These are phyloP conservation scores for Penicillium paneum DNA, from an alignment of 2,329 filamentous ascomycete species.

Conservation along the genomic window DNA sequence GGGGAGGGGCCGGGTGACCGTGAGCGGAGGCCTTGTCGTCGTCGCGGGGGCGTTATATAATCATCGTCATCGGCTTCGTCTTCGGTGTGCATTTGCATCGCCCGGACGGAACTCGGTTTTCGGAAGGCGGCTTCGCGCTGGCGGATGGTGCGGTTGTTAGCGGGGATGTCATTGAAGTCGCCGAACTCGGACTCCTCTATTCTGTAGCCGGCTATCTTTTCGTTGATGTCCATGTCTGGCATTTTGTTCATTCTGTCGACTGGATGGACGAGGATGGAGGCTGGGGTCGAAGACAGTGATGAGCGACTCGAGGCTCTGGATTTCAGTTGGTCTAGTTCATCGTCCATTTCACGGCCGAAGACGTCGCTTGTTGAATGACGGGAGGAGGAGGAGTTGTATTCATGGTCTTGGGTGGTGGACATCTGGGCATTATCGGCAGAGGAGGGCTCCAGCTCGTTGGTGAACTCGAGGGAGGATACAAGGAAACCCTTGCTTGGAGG, in stretches of 20 bases:
- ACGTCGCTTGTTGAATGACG: conserved; percentile 29
- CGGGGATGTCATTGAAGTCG: conserved; percentile 20
- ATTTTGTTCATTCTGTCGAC: conserved; percentile 26
- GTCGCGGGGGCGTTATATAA: conserved; percentile 36
- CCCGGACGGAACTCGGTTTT: conserved; percentile 45
- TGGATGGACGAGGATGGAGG: conserved; percentile 37
- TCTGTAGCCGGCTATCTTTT: conserved; percentile 23
- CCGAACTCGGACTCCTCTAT: conserved; percentile 24
- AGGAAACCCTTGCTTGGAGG: conserved; percentile 20
- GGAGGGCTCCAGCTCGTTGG: not conserved
- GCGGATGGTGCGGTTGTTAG: conserved; percentile 28
- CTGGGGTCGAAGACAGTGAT: conserved; percentile 42
- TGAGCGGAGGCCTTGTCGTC: conserved; percentile 32
- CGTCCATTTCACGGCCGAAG: conserved; percentile 27
- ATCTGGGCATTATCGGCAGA: conserved; percentile 19
- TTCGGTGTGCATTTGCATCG: conserved; percentile 45
- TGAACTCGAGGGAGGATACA: conserved; percentile 18
- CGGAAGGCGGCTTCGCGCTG: conserved; percentile 41
- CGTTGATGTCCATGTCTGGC: conserved; percentile 15
- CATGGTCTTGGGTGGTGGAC: conserved; percentile 23
- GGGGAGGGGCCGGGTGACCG: conserved; percentile 34
- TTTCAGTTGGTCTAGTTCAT: conserved; percentile 24
- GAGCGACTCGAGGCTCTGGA: conserved; percentile 40
- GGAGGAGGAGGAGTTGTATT: conserved; percentile 36
- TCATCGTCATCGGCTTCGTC: conserved; percentile 43